Evolutionary conservation across 306 rosid genomes (phyloP).

Genomic region (Trifolium repens): DNA sequence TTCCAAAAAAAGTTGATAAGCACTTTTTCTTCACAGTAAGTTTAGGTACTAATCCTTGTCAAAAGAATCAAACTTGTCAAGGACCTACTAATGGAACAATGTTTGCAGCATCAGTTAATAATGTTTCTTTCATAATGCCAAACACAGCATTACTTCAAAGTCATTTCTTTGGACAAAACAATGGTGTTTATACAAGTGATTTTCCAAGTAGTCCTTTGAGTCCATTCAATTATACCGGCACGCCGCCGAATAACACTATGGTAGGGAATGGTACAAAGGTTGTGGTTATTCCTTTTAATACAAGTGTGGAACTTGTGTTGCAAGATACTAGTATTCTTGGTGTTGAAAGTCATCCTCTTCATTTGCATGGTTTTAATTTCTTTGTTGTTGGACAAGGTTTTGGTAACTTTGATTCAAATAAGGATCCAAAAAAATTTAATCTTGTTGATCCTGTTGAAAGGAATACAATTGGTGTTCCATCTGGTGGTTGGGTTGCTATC

Average conservation of each 20-base stretch:
- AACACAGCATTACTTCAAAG: conserved; percentile 64
- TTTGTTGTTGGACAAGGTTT: conserved; percentile 74
- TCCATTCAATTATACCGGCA: conserved; percentile 64
- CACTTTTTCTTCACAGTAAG: conserved; percentile 68
- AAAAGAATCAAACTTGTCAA: conserved; percentile 54
- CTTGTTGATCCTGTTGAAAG: conserved; percentile 68
- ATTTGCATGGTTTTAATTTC: conserved; percentile 75
- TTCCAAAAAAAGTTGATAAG: conserved; percentile 63
- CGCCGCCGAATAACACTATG: conserved; percentile 61
- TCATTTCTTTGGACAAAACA: conserved; percentile 57
- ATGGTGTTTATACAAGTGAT: conserved; percentile 48
- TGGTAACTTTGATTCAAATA: conserved; percentile 62
- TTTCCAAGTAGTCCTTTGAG: conserved; percentile 51
- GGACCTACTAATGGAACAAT: conserved; percentile 79
- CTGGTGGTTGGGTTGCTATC: conserved; percentile 75
- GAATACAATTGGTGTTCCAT: conserved; percentile 65
- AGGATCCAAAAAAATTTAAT: conserved; percentile 55
- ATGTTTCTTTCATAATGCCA: conserved; percentile 60
- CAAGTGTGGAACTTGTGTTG: conserved; percentile 61
- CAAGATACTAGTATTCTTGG: conserved; percentile 71
- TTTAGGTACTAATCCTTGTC: conserved; percentile 66
- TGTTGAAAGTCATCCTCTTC: conserved; percentile 69
- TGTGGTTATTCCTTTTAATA: conserved; percentile 60
- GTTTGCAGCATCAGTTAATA: conserved; percentile 74
- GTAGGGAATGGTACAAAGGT: conserved; percentile 69